Conservation (phyloP, 208 protist species). For the Crithidia expoeki region DNA sequence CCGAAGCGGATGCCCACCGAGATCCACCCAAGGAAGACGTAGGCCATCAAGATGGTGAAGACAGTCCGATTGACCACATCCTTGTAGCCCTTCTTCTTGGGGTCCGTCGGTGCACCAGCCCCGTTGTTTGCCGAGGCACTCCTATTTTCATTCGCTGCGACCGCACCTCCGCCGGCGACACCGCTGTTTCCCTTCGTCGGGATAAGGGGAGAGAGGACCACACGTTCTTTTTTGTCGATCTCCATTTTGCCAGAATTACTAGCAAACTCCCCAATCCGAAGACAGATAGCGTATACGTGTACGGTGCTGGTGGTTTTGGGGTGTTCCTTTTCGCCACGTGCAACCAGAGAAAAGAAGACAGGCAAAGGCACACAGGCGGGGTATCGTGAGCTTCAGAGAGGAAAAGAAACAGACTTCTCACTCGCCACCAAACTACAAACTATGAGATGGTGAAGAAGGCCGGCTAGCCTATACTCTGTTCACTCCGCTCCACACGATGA, state of each 20-base stretch:
- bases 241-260: conserved; percentile 19
- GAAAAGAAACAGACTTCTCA: too few relatives aligned
- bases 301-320: too few relatives aligned
- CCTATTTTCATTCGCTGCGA: background rate
- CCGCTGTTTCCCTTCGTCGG: background rate
- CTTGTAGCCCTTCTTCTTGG: conserved; percentile 49
- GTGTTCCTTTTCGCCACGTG: too few relatives aligned
- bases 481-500: too few relatives aligned
- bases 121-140: background rate
- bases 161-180: background rate
- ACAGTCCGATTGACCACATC: conserved; percentile 87
- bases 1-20: conserved; percentile 79
- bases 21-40: conserved; percentile 80
- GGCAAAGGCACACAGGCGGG: too few relatives aligned
- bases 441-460: too few relatives aligned
- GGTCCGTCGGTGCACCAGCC: background rate
- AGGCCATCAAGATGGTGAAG: conserved; percentile 86
- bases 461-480: too few relatives aligned
- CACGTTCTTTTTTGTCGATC: conserved; percentile 23
- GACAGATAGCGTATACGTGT: too few relatives aligned
- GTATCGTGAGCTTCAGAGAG: too few relatives aligned
- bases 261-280: too few relatives aligned
- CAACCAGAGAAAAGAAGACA: too few relatives aligned
- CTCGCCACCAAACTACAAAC: too few relatives aligned
- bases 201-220: conserved; percentile 34